These are phyloP conservation scores for Cryptosporidium canis DNA, from an alignment of 169 alveolate genomes.

Conservation along the genomic window DNA sequence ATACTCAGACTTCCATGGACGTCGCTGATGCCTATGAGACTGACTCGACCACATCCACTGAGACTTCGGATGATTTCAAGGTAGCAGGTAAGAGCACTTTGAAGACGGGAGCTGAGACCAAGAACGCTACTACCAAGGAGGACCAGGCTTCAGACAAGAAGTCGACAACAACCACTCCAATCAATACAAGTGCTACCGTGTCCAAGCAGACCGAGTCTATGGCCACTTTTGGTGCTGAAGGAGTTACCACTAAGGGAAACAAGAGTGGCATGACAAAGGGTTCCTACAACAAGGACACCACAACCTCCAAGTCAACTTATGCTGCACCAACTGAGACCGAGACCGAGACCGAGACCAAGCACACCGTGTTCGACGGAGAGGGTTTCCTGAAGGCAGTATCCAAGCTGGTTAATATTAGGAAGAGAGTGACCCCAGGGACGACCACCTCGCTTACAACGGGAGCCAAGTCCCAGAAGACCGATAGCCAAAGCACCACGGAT, in stretches of 20 bases:
- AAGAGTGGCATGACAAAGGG: neutral
- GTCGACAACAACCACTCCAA: neutral
- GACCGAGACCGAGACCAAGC: neutral
- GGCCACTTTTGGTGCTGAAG: neutral
- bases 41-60: neutral
- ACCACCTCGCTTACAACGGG: neutral
- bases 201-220: neutral
- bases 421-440: neutral
- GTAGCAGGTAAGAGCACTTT: neutral
- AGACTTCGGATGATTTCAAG: neutral
- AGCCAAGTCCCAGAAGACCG: neutral
- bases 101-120: neutral
- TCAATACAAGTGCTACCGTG: neutral
- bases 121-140: neutral
- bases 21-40: neutral
- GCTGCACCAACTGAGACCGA: neutral
- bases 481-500: neutral
- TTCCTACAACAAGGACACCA: neutral
- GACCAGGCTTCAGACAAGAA: neutral
- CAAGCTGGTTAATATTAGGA: constrained; percentile 38
- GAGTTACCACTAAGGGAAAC: neutral
- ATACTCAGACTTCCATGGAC: neutral
- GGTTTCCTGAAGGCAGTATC: constrained; percentile 57
- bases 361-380: neutral
- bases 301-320: neutral